Conservation (phyloP, 768 basidiomycete species). For the Russula lepida region DNA sequence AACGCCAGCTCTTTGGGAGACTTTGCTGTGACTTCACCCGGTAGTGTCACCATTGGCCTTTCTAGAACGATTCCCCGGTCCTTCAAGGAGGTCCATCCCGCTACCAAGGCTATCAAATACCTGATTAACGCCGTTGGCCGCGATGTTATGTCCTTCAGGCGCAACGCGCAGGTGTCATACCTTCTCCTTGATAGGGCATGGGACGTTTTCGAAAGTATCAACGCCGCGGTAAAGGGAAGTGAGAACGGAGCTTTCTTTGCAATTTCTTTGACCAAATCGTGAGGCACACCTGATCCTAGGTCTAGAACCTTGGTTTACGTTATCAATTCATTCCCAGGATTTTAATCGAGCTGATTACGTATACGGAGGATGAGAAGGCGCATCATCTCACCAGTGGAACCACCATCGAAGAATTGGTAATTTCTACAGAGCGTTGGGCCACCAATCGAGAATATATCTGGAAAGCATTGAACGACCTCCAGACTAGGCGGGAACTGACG, state of each 20-base stretch:
- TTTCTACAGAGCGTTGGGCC: constrained; percentile 8
- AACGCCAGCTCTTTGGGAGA: too few species aligned
- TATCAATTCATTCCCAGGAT: background rate
- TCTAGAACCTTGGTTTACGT: background rate
- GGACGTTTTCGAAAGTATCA: constrained; percentile 20
- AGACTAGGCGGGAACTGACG: constrained; percentile 2
- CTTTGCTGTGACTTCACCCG: background rate
- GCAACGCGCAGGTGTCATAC: constrained; percentile 21
- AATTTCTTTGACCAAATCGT: constrained; percentile 22
- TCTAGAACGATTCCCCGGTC: background rate
- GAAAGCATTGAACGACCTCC: background rate
- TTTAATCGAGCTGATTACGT: constrained; percentile 6
- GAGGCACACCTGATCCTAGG: background rate
- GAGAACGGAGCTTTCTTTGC: constrained; percentile 10
- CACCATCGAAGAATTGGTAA: constrained; percentile 5
- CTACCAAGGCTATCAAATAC: constrained; percentile 19
- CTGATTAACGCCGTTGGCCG: constrained; percentile 15
- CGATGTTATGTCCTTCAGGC: constrained; percentile 16
- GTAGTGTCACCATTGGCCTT: background rate
- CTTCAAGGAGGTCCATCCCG: constrained; percentile 4
- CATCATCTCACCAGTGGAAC: background rate
- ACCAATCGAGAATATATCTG: constrained; percentile 12
- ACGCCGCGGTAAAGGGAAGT: constrained; percentile 9
- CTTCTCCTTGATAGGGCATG: constrained; percentile 19
- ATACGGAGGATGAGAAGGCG: constrained; percentile 11